Evolutionary conservation across 129 eudicot genomes (phyloP).

Genomic region (Mikania micrantha): DNA sequence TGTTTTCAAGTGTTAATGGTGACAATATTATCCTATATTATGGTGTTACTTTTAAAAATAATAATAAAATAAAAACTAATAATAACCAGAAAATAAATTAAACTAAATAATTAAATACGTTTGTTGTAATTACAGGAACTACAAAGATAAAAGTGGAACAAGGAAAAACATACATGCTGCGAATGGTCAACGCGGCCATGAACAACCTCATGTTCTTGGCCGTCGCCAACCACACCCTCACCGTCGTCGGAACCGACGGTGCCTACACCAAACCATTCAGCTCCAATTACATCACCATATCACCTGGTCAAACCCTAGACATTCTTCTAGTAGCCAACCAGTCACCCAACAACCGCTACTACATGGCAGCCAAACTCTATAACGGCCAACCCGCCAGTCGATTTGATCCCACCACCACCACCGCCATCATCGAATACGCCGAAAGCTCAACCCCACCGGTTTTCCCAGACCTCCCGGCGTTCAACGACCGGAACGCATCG

Average conservation of each 20-base stretch:
- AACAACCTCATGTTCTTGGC: conserved; percentile 45
- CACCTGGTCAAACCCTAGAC: conserved; percentile 74
- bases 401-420: conserved; percentile 37
- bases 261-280: conserved; percentile 48
- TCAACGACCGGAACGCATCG: conserved; percentile 26
- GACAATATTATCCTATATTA: too few relatives aligned
- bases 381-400: conserved; percentile 9
- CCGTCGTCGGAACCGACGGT: conserved; percentile 59
- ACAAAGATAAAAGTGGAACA: conserved; percentile 34
- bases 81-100: too few relatives aligned
- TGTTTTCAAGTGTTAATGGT: too few relatives aligned
- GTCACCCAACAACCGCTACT: conserved; percentile 33
- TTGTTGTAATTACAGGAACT: conserved; percentile 39
- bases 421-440: conserved; percentile 35
- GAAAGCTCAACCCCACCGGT: conserved; percentile 17
- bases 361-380: conserved; percentile 46
- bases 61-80: too few relatives aligned
- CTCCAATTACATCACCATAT: conserved; percentile 27
- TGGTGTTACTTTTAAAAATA: too few relatives aligned
- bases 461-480: conserved; percentile 32
- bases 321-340: conserved; percentile 50
- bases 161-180: conserved; percentile 57
- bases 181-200: conserved; percentile 65
- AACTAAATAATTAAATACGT: too few relatives aligned
- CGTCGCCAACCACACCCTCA: conserved; percentile 45